Evolutionary conservation across 768 basidiomycete genomes (phyloP).

Genomic region (Boletus subcaerulescens): DNA sequence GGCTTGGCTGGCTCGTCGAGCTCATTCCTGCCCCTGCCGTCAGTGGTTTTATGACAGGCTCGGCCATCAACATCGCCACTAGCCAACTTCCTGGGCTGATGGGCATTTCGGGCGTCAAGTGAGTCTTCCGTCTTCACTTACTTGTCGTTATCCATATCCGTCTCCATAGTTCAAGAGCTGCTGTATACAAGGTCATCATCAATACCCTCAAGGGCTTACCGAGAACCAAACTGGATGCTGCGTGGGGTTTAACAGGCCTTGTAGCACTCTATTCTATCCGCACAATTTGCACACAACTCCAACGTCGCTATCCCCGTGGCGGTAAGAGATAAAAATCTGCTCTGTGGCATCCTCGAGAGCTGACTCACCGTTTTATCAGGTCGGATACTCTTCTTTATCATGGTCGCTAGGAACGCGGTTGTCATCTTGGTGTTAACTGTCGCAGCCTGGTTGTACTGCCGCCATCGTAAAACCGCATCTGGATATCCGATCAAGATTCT

Average conservation of each 20-base stretch:
- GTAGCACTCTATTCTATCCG: slow-evolving; percentile 71
- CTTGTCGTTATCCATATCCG: background rate
- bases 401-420: slow-evolving; percentile 78
- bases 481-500: slow-evolving; percentile 87
- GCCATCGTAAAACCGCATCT: slow-evolving; percentile 50
- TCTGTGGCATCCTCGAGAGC: background rate
- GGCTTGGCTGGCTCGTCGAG: slow-evolving; percentile 92
- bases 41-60: slow-evolving; percentile 95
- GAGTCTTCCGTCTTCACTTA: slow-evolving; percentile 25
- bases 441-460: slow-evolving; percentile 82
- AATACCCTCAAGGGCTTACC: slow-evolving; percentile 87
- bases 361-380: slow-evolving; percentile 36
- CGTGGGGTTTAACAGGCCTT: slow-evolving; percentile 82
- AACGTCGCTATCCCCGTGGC: slow-evolving; percentile 58
- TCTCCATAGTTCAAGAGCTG: slow-evolving; percentile 67
- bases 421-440: slow-evolving; percentile 86
- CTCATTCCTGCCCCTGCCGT: slow-evolving; percentile 88
- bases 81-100: slow-evolving; percentile 89
- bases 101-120: slow-evolving; percentile 86
- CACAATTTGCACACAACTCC: slow-evolving; percentile 46
- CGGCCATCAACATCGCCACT: slow-evolving; percentile 85
- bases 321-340: slow-evolving; percentile 36
- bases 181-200: slow-evolving; percentile 87
- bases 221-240: slow-evolving; percentile 73
- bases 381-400: slow-evolving; percentile 73